Evolutionary conservation across 2,329 filamentous ascomycete species (phyloP), one percentile per base, ranked within the genome.

Genomic region (Trichocomaceae sp.): DNA sequence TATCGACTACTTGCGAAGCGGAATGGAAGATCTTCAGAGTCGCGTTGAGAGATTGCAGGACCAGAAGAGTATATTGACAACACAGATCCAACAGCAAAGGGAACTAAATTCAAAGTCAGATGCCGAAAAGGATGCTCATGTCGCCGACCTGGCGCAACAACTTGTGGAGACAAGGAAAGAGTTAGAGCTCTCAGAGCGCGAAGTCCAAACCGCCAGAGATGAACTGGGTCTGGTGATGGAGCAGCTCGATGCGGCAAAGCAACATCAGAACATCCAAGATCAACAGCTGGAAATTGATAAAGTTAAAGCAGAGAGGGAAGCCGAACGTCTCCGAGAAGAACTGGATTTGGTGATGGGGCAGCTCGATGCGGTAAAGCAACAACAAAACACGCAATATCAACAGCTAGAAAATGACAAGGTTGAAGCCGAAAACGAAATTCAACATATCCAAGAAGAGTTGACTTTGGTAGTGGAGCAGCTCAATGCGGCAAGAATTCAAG

Each of bases 71-170:
- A 91, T 96, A 20, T 79, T 97, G 8, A 87, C 92, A 64, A 84
- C 90, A 44, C 91, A 97, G 69, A 92, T 96, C 64, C 92, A 95
- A 73, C 91, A 97, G 68, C 92, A 97, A 72, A 87, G 91, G 56
- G 90, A 95, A 66, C 80, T 96, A 55, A 95, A 95, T 72, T 90
- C 80, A 74, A 91, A 91, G 66, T 90, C 89, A 1, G 90, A 95
- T 62, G 77, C 76, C 13, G 71, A 80, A 61, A 76, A 79, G 48
- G 76, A 79, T 61, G 71, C 72, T 17, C 72, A 76, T 56, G 73
- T 78, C 39, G 68, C 68, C 26, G 71, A 77, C 33, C 61, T 79
- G 51, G 71, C 69, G 8, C 72, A 74, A 54, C 69, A 79, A 60
- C 59, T 78, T 61, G 78, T 82, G 19, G 80, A 85, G 58, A 83